phyloP scores from a whole-genome alignment of 768 basidiomycete genomes.

The Boletus bicolor region DNA sequence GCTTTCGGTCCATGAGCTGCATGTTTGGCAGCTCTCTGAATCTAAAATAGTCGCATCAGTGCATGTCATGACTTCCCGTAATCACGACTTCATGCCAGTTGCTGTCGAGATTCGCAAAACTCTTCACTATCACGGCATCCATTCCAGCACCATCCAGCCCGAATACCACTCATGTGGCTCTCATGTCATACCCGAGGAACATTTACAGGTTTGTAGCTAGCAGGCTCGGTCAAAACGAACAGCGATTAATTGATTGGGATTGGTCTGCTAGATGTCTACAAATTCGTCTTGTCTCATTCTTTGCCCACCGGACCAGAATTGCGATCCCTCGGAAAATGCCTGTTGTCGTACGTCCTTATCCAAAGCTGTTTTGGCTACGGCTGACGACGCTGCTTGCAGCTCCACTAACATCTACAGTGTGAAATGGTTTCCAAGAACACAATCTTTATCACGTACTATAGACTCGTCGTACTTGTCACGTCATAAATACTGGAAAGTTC shows the following conservation, averaged over 20 bases:
- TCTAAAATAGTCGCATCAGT: constrained; percentile 93
- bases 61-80: constrained; percentile 81
- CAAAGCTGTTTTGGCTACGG: not conserved
- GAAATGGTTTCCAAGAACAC: constrained; percentile 20
- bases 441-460: constrained; percentile 1
- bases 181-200: constrained; percentile 41
- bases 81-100: constrained; percentile 88
- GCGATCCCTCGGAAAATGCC: constrained; percentile 65
- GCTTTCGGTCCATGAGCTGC: constrained; percentile 83
- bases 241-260: constrained; percentile 7
- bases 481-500: constrained; percentile 66
- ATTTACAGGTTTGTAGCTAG: constrained; percentile 42
- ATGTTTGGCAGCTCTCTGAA: constrained; percentile 97
- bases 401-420: constrained; percentile 46
- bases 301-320: constrained; percentile 67
- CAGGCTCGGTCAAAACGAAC: not conserved
- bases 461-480: constrained; percentile 12
- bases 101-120: constrained; percentile 79
- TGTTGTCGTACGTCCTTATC: constrained; percentile 69
- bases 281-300: constrained; percentile 66
- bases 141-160: constrained; percentile 92
- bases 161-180: constrained; percentile 56
- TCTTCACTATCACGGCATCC: constrained; percentile 89
- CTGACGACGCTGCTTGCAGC: constrained; percentile 33
- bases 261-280: constrained; percentile 39